Conservation (phyloP, 2,329 filamentous ascomycete genomes). For the Monilinia fructicola region DNA sequence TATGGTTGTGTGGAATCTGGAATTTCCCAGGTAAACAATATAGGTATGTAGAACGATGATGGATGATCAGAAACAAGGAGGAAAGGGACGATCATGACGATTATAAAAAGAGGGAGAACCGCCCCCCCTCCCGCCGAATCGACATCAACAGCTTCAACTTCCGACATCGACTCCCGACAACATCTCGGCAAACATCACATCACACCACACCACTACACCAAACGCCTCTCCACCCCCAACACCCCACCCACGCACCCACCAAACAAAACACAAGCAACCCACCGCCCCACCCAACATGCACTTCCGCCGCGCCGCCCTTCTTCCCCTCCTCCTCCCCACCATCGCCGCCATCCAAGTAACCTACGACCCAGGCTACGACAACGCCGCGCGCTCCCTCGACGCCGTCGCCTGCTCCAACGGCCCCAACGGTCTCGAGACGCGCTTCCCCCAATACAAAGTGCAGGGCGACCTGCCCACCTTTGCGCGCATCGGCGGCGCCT, state of each 20-base stretch:
- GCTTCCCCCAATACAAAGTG: constrained; percentile 45
- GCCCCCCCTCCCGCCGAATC: not conserved
- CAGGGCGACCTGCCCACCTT: constrained; percentile 53
- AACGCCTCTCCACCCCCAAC: not conserved
- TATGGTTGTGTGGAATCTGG: not conserved
- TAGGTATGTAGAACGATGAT: not conserved
- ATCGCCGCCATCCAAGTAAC: constrained; percentile 54
- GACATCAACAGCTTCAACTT: constrained; percentile 5
- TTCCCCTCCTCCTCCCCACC: constrained; percentile 41
- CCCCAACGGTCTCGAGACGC: constrained; percentile 62
- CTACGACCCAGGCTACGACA: constrained; percentile 73
- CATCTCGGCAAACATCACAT: constrained; percentile 9
- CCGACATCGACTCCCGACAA: not conserved
- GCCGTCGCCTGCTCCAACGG: constrained; percentile 67
- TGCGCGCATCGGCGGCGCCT: constrained; percentile 56
- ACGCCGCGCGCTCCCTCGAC: constrained; percentile 53
- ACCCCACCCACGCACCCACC: not conserved
- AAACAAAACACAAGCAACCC: not conserved
- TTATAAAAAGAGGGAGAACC: not conserved
- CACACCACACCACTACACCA: not conserved
- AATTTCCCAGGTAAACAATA: not conserved
- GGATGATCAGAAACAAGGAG: not conserved
- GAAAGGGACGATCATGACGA: not conserved
- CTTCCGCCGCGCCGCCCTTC: constrained; percentile 44
- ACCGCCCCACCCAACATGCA: constrained; percentile 44